Base-by-base conservation (phyloP, 108 stramenopile genomes). In the Skeletonema marinoi region DNA sequence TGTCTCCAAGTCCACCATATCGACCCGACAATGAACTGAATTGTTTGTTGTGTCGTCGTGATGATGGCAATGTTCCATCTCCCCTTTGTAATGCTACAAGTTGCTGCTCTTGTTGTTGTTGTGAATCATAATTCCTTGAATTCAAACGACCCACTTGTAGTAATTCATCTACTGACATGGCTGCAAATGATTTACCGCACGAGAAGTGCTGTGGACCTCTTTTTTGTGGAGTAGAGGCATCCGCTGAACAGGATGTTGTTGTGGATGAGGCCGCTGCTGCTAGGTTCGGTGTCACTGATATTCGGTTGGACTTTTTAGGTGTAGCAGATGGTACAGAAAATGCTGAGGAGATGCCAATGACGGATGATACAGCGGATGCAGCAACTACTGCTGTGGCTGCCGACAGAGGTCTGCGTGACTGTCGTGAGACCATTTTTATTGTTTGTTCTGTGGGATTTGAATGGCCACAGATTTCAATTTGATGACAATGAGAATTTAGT, bases 141-240 rank as follows among this genome's bases (percentile, higher is more conserved):
- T n/a, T 7, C 32, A 32, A 30, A 13, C 14, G 3, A 8, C 38
- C 48, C 16, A 42, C 59, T 38, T 60, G 54, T 3, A 60, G 38
- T 13, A 61, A 61, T 16, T 71, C 60, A 21, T 62, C 70, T 58
- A 61, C 42, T 14, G 41, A 44, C 70, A 71, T 61, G 60, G n/a
- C 19, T 21, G 10, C 25, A 19, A 61, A 39, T 62, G 59, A 60
- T 29, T 71, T 39, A 32, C 19, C 50, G 19, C 60, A 60, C 13
- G 70, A 61, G 41, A 44, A 38, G 38, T 71, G 70, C 60, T 59
- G 38, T 16, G 70, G 70, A 12, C 70, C 59, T 60, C 54, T 56
- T 19, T n/a, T 21, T 58, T 6, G n/a, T n/a, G 54, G 69, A 13
- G 32, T 38, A n/a, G 0, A 25, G 25, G 32, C 42, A 29, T 71